Evolutionary conservation across 441 rosid species (phyloP), one percentile per base, ranked within the genome.

Genomic region (Geranium incanum): DNA sequence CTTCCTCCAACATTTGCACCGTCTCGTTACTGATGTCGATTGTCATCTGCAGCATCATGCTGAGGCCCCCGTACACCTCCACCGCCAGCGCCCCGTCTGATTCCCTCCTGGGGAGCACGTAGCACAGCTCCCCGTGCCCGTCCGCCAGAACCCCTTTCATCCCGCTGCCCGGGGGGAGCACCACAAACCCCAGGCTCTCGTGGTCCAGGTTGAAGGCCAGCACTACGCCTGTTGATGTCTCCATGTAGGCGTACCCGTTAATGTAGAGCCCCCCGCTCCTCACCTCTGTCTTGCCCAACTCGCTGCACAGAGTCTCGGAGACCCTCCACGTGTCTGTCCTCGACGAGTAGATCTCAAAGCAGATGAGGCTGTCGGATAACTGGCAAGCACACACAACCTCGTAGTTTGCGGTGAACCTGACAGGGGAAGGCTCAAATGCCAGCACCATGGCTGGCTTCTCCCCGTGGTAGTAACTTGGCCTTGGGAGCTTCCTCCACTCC

Each of bases 261-360:
- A 66, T 18, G 72, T 70, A 83, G 68, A 71, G 74, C 4, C 86
- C 85, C 36, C 77, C 73, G 0, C 68, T 69, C 0, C 15, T 65
- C 64, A 70, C 45, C 21, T 6, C 57, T 36, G 43, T 16, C 45
- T 11, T 66, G 11, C 33, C 67, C 8, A 68, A 36, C 38, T 79
- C 88, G 8, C 0, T 18, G 80, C 83, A 85, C 3, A 77, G 8
- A 0, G 69, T 65, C 0, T 71, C 76, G 6, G 75, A 63, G 52
- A 67, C 16, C 70, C 88, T 81, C 91, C 87, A 87, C 28, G 86
- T 71, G 70, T 63, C 48, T 9, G 85, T 66, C 71, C 83, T 78
- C 0, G 86, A 85, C 33, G 91, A 85, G 80, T 76, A 87, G 18
- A 85, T 85, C 70, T 87, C 87, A 48, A 85, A 87, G 13, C 16